These are phyloP conservation scores for Cladosporium cucumerinum DNA, from an alignment of 2,329 filamentous ascomycete genomes.

Conservation along the genomic window DNA sequence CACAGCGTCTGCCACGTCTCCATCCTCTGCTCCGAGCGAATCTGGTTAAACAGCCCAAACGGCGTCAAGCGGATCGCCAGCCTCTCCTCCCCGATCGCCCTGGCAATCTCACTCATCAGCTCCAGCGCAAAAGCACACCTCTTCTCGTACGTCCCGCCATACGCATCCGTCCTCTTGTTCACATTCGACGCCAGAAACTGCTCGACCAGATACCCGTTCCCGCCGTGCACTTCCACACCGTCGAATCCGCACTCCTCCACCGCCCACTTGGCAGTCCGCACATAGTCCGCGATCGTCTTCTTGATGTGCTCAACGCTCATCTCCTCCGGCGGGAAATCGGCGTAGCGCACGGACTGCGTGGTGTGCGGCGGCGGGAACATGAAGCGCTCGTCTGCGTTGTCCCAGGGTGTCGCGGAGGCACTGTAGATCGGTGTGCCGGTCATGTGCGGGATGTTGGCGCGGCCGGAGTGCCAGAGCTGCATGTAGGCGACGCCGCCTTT, in stretches of 20 bases:
- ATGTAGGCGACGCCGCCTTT: constrained; percentile 49
- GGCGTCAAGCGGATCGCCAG: constrained; percentile 57
- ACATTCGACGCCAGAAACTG: constrained; percentile 51
- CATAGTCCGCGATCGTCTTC: constrained; percentile 41
- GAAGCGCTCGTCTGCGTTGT: constrained; percentile 24
- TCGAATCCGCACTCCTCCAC: constrained; percentile 52
- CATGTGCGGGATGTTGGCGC: constrained; percentile 40
- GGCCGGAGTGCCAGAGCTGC: constrained; percentile 49
- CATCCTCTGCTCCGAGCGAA: constrained; percentile 49
- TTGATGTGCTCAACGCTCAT: constrained; percentile 38
- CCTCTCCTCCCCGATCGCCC: constrained; percentile 43
- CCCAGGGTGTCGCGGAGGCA: constrained; percentile 36
- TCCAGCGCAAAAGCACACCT: constrained; percentile 55
- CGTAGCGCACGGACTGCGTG: constrained; percentile 32
- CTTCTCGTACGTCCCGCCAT: constrained; percentile 51
- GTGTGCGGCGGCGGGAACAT: constrained; percentile 29
- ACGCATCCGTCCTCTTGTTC: constrained; percentile 50
- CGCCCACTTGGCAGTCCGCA: constrained; percentile 48
- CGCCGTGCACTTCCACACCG: constrained; percentile 50
- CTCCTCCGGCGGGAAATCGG: constrained; percentile 23
- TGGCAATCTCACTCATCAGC: constrained; percentile 46
- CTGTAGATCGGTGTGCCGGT: constrained; percentile 23
- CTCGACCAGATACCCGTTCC: constrained; percentile 53
- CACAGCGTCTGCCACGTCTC: constrained; percentile 54
- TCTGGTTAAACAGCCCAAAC: constrained; percentile 57